Evolutionary conservation across 768 basidiomycete genomes (phyloP).

Genomic region (Rickenella mellea): DNA sequence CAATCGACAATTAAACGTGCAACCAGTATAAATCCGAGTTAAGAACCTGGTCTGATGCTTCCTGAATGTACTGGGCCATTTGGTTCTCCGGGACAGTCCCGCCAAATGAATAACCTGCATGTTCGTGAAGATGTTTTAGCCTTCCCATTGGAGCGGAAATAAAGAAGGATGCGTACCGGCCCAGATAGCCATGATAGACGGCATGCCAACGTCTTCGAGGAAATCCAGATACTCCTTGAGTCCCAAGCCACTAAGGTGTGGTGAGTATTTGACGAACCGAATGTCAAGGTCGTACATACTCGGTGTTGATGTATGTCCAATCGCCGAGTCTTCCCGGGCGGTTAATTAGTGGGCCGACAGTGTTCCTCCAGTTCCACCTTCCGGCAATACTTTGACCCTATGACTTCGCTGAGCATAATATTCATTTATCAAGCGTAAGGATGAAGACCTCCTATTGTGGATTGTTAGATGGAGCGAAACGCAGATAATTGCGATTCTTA

Average conservation of each 20-base stretch:
- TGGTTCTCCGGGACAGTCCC: constrained; percentile 32
- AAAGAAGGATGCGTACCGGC: constrained; percentile 24
- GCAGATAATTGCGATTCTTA: too few relatives aligned
- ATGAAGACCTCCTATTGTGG: too few relatives aligned
- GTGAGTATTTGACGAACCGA: background rate
- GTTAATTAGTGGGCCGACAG: constrained; percentile 43
- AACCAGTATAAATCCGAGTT: constrained; percentile 11
- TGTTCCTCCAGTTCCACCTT: constrained; percentile 61
- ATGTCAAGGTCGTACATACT: constrained; percentile 23
- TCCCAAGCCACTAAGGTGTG: constrained; percentile 36
- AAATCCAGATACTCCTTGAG: constrained; percentile 46
- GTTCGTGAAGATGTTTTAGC: background rate
- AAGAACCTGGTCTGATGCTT: constrained; percentile 45
- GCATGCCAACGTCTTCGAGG: constrained; percentile 48
- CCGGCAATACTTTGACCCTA: constrained; percentile 44
- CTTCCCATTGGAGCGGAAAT: too few relatives aligned
- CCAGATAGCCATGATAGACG: constrained; percentile 56
- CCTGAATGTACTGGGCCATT: constrained; percentile 42
- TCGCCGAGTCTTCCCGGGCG: constrained; percentile 54
- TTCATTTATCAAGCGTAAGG: too few relatives aligned
- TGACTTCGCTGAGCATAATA: constrained; percentile 7
- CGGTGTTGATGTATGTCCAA: constrained; percentile 55
- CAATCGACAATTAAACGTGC: background rate
- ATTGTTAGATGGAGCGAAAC: too few relatives aligned
- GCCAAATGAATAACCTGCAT: constrained; percentile 39